Evolutionary conservation across 345 rosid genomes (phyloP).

Genomic region (Trapa bicornis): DNA sequence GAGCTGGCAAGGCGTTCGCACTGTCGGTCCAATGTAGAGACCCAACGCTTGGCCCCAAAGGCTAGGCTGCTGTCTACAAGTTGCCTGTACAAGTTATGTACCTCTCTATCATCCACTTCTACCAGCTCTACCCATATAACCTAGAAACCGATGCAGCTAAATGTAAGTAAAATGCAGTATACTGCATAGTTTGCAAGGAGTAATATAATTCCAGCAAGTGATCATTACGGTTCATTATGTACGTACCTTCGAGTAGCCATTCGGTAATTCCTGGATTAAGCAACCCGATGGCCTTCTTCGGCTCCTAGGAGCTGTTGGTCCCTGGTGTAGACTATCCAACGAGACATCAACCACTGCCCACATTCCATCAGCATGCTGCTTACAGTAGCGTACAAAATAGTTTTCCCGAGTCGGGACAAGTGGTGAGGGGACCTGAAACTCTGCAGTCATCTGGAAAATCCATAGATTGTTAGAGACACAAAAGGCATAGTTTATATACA

Average conservation of each 20-base stretch:
- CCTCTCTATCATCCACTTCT: conserved; percentile 70
- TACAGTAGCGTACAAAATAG: conserved; percentile 81
- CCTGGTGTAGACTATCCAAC: conserved; percentile 52
- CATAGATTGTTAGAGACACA: not conserved
- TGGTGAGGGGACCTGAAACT: conserved; percentile 88
- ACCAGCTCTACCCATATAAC: conserved; percentile 85
- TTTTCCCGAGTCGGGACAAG: conserved; percentile 75
- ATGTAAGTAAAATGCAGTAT: no score
- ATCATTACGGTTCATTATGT: not conserved
- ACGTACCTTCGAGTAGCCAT: conserved; percentile 86
- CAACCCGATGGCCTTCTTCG: conserved; percentile 95
- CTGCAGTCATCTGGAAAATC: conserved; percentile 65
- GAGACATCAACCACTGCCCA: conserved; percentile 98
- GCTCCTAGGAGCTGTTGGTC: conserved; percentile 25
- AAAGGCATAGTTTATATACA: no score
- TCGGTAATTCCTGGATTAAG: conserved; percentile 74
- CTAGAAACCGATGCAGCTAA: conserved; percentile 16
- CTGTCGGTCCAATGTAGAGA: conserved; percentile 40
- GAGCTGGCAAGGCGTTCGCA: conserved; percentile 88
- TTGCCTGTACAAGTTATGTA: conserved; percentile 46
- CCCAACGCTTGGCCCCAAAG: conserved; percentile 93
- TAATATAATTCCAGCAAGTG: not conserved
- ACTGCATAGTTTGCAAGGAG: not conserved
- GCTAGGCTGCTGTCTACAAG: conserved; percentile 61
- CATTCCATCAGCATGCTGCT: conserved; percentile 54